phyloP scores from a whole-genome alignment of 345 rosid species.

The Leavenworthia alabamica region DNA sequence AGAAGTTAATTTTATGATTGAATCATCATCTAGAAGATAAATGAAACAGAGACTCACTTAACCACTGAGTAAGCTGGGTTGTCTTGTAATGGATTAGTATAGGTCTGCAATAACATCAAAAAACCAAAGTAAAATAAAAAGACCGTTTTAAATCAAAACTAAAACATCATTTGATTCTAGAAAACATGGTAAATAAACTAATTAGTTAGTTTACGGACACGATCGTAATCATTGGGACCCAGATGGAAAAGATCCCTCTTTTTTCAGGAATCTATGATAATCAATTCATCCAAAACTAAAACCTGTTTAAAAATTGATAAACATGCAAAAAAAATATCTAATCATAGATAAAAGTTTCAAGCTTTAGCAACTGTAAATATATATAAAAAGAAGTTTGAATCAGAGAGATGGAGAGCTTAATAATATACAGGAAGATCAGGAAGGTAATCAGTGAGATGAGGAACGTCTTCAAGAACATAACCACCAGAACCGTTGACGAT shows the following conservation, averaged over 20 bases:
- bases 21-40: not conserved
- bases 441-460: constrained; percentile 69
- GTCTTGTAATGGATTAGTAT: constrained; percentile 74
- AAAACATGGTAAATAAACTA: not conserved
- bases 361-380: not conserved
- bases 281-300: not conserved
- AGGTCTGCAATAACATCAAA: constrained; percentile 40
- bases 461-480: constrained; percentile 66
- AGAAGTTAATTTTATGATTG: too few relatives aligned
- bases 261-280: not conserved
- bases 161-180: not conserved
- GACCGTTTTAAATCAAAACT: not conserved
- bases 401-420: not conserved
- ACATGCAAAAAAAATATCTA: not conserved
- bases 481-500: constrained; percentile 44
- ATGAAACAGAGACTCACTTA: constrained; percentile 43
- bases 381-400: not conserved
- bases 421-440: constrained; percentile 50
- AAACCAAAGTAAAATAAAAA: not conserved
- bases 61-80: constrained; percentile 86
- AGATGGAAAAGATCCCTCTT: not conserved
- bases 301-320: not conserved
- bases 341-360: constrained; percentile 3
- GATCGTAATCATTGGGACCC: not conserved
- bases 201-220: not conserved